These are phyloP conservation scores for Primulina eburnea DNA, from an alignment of 257 asterid species.

Conservation along the genomic window DNA sequence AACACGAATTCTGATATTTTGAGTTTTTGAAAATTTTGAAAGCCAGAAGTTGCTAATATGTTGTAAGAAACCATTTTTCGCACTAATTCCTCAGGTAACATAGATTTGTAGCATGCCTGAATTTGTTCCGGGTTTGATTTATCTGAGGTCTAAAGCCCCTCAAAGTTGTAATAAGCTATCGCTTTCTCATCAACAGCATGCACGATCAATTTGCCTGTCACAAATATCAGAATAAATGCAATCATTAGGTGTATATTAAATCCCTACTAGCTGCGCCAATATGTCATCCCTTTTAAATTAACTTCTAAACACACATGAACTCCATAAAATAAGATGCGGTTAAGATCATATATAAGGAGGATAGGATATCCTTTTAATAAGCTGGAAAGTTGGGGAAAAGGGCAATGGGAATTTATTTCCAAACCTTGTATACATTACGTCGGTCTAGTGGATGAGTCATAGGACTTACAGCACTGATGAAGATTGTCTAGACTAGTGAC, in stretches of 20 bases:
- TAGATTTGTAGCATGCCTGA: conserved; percentile 31
- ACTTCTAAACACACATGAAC: background rate
- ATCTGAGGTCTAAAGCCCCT: conserved; percentile 59
- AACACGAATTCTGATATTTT: no score
- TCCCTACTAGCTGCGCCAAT: conserved; percentile 2
- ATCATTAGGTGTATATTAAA: conserved; percentile 9
- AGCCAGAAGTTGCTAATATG: background rate
- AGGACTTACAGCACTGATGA: background rate
- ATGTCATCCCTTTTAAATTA: background rate
- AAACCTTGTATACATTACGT: background rate
- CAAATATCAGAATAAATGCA: background rate
- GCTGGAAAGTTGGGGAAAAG: background rate
- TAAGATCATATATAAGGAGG: background rate
- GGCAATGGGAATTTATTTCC: background rate
- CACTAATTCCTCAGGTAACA: background rate
- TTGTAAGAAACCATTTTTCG: background rate
- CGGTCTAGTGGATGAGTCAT: background rate
- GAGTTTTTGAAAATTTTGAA: background rate
- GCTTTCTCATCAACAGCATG: conserved; percentile 96
- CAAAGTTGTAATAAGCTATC: conserved; percentile 88
- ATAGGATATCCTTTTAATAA: background rate
- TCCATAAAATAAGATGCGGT: background rate
- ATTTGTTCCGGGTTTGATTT: conserved; percentile 37
- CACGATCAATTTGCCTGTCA: conserved; percentile 60
- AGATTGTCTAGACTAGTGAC: background rate